phyloP scores from a whole-genome alignment of 352 stramenopile species.

The Phytophthora chlamydospora region DNA sequence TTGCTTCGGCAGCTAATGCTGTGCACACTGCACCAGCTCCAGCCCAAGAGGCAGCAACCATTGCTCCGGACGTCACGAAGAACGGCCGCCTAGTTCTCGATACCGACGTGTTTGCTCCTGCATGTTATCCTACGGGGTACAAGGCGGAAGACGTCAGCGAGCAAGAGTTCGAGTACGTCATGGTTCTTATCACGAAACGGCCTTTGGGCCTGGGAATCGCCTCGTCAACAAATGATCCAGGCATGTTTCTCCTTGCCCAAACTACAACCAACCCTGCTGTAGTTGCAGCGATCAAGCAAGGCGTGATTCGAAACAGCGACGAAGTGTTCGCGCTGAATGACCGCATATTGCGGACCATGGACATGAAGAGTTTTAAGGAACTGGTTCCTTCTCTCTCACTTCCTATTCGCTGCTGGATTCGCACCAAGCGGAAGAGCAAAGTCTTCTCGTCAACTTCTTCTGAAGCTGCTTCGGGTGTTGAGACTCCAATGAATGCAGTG shows the following conservation, averaged over 20 bases:
- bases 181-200: constrained; percentile 58
- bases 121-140: constrained; percentile 31
- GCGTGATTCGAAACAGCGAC: constrained; percentile 63
- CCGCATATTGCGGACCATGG: constrained; percentile 39
- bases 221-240: constrained; percentile 9
- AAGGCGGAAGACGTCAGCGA: constrained; percentile 23
- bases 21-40: neutral
- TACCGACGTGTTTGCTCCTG: constrained; percentile 43
- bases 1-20: neutral
- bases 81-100: constrained; percentile 29
- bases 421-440: constrained; percentile 43
- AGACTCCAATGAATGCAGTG: neutral
- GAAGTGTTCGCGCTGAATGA: constrained; percentile 75
- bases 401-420: constrained; percentile 66
- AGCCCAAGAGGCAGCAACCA: constrained; percentile 4
- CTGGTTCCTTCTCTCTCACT: constrained; percentile 43
- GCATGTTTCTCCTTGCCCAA: constrained; percentile 35
- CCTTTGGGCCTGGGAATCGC: constrained; percentile 65
- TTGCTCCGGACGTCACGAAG: neutral
- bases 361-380: constrained; percentile 35
- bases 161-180: constrained; percentile 60
- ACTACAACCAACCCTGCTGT: constrained; percentile 49
- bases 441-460: neutral
- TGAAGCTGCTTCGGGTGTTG: neutral
- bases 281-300: constrained; percentile 49